A percentile compares a stretch with the other conserved stretches of the same genome.
These are phyloP conservation scores for Solanum bulbocastanum DNA, from an alignment of 257 asterid species.

Conservation along the genomic window DNA sequence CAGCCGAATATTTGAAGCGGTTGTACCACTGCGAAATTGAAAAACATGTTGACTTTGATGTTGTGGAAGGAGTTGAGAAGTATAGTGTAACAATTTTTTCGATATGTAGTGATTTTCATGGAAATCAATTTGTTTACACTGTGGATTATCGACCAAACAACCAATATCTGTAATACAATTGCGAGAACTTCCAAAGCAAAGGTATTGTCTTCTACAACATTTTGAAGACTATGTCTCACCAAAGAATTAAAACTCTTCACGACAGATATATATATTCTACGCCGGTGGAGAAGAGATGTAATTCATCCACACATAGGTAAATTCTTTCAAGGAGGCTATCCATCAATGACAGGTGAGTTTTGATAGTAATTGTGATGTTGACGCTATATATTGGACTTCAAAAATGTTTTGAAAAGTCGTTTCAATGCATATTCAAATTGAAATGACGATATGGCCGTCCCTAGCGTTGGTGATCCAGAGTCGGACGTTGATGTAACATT, in stretches of 20 bases:
- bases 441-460: too few relatives aligned
- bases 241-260: neutral
- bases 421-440: too few relatives aligned
- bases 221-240: neutral
- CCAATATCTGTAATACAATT: neutral
- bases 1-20: too few relatives aligned
- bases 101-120: neutral
- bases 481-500: too few relatives aligned
- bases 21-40: neutral
- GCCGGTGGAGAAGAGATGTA: neutral
- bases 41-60: neutral
- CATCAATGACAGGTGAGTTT: too few relatives aligned
- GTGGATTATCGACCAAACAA: neutral
- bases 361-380: too few relatives aligned
- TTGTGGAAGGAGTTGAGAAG: neutral
- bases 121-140: neutral
- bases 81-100: neutral
- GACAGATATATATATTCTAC: neutral
- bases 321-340: too few relatives aligned
- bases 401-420: too few relatives aligned
- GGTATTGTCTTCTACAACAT: neutral
- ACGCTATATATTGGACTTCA: too few relatives aligned
- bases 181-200: too few relatives aligned
- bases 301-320: neutral
- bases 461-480: too few relatives aligned